Conservation (phyloP, 805 yeast genomes). For the Sugiyamaella valdiviana region DNA sequence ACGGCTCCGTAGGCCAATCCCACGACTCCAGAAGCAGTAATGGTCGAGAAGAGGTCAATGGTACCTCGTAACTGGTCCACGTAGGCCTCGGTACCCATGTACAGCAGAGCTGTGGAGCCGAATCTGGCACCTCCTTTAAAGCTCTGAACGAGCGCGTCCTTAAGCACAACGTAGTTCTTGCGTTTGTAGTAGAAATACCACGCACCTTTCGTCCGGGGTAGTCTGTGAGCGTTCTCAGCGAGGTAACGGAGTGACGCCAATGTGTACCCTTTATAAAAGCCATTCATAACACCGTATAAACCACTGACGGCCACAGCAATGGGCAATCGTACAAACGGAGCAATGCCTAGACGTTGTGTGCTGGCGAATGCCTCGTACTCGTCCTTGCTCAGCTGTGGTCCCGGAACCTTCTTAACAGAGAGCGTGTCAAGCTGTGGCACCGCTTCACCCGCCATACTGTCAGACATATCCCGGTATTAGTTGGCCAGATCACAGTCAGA, state of each 20-base stretch:
- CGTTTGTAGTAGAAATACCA: slow-evolving; percentile 87
- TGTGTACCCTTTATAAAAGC: slow-evolving; percentile 55
- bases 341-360: slow-evolving; percentile 13
- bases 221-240: slow-evolving; percentile 75
- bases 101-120: slow-evolving; percentile 40
- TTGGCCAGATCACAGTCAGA: no score
- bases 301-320: slow-evolving; percentile 15
- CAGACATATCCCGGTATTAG: no score
- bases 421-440: no score
- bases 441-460: no score
- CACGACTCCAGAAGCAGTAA: slow-evolving; percentile 46
- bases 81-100: slow-evolving; percentile 56
- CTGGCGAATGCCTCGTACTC: background rate
- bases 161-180: slow-evolving; percentile 67
- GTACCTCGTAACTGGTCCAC: slow-evolving; percentile 50
- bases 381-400: background rate
- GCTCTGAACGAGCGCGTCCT: slow-evolving; percentile 48
- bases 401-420: no score
- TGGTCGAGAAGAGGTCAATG: slow-evolving; percentile 57
- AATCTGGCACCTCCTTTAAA: slow-evolving; percentile 39
- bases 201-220: slow-evolving; percentile 71
- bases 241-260: slow-evolving; percentile 52
- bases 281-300: slow-evolving; percentile 33
- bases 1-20: slow-evolving; percentile 49
- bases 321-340: slow-evolving; percentile 15